phyloP scores from a whole-genome alignment of 2,329 filamentous ascomycete genomes.

The Alternaria incomplexa region DNA sequence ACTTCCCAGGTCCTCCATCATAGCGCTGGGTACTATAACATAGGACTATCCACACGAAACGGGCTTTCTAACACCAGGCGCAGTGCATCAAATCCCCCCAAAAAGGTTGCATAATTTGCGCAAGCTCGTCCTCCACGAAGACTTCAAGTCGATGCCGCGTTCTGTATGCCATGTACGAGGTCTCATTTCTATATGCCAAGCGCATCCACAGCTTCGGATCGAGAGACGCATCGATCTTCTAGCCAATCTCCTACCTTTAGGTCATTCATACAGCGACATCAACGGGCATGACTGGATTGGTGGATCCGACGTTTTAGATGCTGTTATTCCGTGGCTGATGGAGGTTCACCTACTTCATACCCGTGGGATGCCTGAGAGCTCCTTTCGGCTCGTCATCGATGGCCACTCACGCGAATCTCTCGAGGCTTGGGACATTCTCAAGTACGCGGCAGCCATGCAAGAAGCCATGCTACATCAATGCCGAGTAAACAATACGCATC shows the following conservation, averaged over 20 bases:
- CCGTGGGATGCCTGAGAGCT: not conserved
- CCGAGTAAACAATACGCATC: fast-evolving
- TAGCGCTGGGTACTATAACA: too few relatives aligned
- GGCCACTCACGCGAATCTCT: fast-evolving
- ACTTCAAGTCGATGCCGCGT: not conserved
- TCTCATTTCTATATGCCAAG: not conserved
- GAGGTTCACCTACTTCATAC: not conserved
- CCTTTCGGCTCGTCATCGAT: not conserved
- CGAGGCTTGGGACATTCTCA: not conserved
- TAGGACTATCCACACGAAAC: too few relatives aligned
- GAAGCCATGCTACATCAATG: not conserved
- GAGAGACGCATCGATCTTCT: not conserved
- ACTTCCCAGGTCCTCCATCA: too few relatives aligned
- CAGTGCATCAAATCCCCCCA: too few relatives aligned
- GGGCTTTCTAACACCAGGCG: too few relatives aligned
- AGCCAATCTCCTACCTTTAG: not conserved
- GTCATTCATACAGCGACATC: too few relatives aligned
- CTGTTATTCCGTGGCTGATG: not conserved
- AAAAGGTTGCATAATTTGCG: not conserved
- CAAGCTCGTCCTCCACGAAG: not conserved
- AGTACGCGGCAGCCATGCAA: not conserved
- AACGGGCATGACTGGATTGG: too few relatives aligned
- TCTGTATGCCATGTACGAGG: not conserved
- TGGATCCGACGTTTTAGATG: too few relatives aligned
- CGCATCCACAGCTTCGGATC: not conserved